phyloP scores from a whole-genome alignment of 257 asterid genomes.

The Primulina eburnea region DNA sequence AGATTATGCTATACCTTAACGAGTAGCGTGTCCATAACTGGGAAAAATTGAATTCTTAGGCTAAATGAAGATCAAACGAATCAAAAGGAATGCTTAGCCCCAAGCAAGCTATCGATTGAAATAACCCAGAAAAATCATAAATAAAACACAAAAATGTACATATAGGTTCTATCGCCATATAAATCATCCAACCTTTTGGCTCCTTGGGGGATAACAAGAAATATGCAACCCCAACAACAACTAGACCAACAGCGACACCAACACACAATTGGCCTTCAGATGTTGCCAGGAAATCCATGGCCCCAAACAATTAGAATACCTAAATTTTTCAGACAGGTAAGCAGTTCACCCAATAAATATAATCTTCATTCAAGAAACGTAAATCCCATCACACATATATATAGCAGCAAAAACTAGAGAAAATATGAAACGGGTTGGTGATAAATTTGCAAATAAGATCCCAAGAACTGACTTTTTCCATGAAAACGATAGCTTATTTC shows the following conservation, averaged over 20 bases:
- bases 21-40: neutral
- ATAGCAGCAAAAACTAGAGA: conserved; percentile 20
- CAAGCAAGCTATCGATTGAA: conserved; percentile 19
- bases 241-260: conserved; percentile 60
- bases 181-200: conserved; percentile 55
- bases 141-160: neutral
- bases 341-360: conserved; percentile 1
- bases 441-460: conserved; percentile 8
- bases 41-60: conserved; percentile 23
- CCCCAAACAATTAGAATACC: conserved; percentile 28
- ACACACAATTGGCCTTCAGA: conserved; percentile 63
- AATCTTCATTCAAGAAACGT: neutral
- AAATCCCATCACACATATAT: neutral
- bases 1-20: neutral
- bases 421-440: conserved; percentile 10
- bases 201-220: conserved; percentile 62
- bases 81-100: conserved; percentile 15
- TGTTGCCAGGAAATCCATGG: conserved; percentile 72
- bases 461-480: conserved; percentile 20
- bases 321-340: conserved; percentile 13
- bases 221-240: conserved; percentile 58
- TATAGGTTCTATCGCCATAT: neutral
- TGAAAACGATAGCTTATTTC: conserved; percentile 23
- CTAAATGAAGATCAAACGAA: conserved; percentile 17
- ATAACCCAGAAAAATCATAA: conserved; percentile 19